Conservation (phyloP, 306 rosid genomes). For the Prunus salicina region DNA sequence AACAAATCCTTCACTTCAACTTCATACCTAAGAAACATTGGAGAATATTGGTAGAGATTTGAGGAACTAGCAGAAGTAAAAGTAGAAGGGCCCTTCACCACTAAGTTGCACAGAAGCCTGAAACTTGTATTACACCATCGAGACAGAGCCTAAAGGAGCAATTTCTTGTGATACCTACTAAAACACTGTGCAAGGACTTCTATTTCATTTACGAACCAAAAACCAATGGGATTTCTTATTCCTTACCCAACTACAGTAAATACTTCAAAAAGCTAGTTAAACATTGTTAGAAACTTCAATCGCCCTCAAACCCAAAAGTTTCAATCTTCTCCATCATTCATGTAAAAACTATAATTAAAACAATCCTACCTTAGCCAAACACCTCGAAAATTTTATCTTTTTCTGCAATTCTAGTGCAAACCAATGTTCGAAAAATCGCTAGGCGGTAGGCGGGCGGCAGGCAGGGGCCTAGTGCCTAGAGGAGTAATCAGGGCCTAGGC, state of each 20-base stretch:
- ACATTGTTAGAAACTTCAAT: background rate
- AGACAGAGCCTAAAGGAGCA: background rate
- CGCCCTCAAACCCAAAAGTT: background rate
- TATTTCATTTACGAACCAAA: background rate
- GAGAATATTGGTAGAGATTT: background rate
- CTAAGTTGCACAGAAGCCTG: background rate
- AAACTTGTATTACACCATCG: background rate
- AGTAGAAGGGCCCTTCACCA: background rate
- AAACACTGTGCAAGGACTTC: background rate
- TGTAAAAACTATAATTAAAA: background rate
- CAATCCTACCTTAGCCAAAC: background rate
- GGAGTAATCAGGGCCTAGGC: no score
- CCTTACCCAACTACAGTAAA: background rate
- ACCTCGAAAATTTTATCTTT: background rate
- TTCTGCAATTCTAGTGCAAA: background rate
- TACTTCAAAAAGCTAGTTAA: background rate
- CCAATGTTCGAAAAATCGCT: no score
- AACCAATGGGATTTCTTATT: background rate
- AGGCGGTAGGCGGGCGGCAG: no score
- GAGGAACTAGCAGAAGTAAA: background rate
- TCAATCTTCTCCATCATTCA: conserved; percentile 8
- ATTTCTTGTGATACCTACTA: background rate
- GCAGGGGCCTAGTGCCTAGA: no score
- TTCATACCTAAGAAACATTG: background rate
- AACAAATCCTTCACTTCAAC: background rate